Evolutionary conservation across 2,329 filamentous ascomycete species (phyloP).

Genomic region (Diaporthe aspalathi): DNA sequence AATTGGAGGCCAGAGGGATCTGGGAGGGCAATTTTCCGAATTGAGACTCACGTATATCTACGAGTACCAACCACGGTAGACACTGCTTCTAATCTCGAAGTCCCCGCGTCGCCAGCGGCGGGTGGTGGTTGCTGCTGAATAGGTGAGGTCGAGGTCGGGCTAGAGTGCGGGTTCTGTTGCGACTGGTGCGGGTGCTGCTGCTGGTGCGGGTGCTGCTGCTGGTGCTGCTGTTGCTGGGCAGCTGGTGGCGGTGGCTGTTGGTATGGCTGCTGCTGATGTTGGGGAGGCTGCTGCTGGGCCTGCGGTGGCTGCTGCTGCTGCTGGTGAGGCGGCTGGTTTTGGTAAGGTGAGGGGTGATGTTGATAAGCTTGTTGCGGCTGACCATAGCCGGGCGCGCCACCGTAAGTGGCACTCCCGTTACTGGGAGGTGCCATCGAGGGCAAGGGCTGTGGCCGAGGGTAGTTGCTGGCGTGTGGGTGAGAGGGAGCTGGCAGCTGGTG

Average conservation of each 20-base stretch:
- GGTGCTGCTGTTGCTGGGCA: constrained; percentile 26
- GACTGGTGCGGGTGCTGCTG: constrained; percentile 23
- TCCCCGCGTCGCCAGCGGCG: constrained; percentile 6
- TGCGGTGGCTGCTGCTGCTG: constrained; percentile 31
- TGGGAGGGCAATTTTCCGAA: not conserved
- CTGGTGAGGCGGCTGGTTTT: constrained; percentile 37
- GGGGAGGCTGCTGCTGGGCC: constrained; percentile 26
- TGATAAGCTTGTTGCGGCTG: constrained; percentile 37
- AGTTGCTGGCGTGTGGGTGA: constrained; percentile 34
- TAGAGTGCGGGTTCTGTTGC: constrained; percentile 30
- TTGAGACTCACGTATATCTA: constrained; percentile 35
- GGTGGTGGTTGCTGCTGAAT: constrained; percentile 31
- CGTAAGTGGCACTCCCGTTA: constrained; percentile 34
- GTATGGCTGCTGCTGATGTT: constrained; percentile 33
- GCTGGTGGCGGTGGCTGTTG: constrained; percentile 32
- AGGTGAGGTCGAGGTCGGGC: constrained; percentile 28
- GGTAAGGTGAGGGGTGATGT: constrained; percentile 37
- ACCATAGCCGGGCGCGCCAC: constrained; percentile 27
- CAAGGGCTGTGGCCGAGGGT: constrained; percentile 31
- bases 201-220: too few relatives aligned
- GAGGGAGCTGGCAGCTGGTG: constrained; percentile 37
- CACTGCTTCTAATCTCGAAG: constrained; percentile 33
- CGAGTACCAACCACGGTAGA: constrained; percentile 36
- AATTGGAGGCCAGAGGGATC: not conserved
- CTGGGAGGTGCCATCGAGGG: constrained; percentile 38